phyloP scores from a whole-genome alignment of 2,329 filamentous ascomycete species.

The Fusarium humuli region DNA sequence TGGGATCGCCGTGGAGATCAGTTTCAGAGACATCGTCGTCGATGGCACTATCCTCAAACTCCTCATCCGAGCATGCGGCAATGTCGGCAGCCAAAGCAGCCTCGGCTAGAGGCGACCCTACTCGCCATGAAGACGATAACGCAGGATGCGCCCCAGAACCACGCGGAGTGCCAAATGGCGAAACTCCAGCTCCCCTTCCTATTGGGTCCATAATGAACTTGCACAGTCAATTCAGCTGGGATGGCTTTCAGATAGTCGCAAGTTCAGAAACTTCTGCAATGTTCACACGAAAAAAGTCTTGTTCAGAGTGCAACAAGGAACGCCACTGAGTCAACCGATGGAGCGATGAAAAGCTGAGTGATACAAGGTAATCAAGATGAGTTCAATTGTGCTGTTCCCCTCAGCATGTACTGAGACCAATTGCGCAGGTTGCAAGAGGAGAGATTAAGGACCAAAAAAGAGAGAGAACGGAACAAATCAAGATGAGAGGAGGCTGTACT shows the following conservation, averaged over 20 bases:
- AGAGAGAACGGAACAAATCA: not conserved
- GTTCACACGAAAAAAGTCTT: slow-evolving; percentile 16
- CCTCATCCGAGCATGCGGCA: slow-evolving; percentile 71
- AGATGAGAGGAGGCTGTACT: slow-evolving; percentile 24
- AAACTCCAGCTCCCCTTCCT: slow-evolving; percentile 36
- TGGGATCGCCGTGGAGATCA: slow-evolving; percentile 57
- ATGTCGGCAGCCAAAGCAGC: slow-evolving; percentile 74
- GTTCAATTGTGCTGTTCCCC: slow-evolving; percentile 11
- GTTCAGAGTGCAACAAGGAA: slow-evolving; percentile 24
- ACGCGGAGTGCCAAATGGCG: slow-evolving; percentile 41
- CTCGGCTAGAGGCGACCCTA: slow-evolving; percentile 74
- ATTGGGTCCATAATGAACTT: slow-evolving; percentile 32
- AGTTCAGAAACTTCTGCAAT: slow-evolving; percentile 20
- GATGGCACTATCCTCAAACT: slow-evolving; percentile 53
- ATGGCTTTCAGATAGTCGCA: slow-evolving; percentile 16
- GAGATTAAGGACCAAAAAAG: slow-evolving; percentile 6
- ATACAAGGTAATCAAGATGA: slow-evolving; percentile 27
- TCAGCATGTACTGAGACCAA: slow-evolving; percentile 7
- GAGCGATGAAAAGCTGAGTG: slow-evolving; percentile 24
- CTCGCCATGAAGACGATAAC: slow-evolving; percentile 63
- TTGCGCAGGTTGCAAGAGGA: slow-evolving; percentile 5
- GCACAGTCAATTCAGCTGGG: slow-evolving; percentile 2
- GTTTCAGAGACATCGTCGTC: slow-evolving; percentile 49
- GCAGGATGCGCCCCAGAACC: slow-evolving; percentile 36
- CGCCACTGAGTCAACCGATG: slow-evolving; percentile 22